Evolutionary conservation across 106 monocot genomes (phyloP).

Genomic region (Xerophyta viscosa): DNA sequence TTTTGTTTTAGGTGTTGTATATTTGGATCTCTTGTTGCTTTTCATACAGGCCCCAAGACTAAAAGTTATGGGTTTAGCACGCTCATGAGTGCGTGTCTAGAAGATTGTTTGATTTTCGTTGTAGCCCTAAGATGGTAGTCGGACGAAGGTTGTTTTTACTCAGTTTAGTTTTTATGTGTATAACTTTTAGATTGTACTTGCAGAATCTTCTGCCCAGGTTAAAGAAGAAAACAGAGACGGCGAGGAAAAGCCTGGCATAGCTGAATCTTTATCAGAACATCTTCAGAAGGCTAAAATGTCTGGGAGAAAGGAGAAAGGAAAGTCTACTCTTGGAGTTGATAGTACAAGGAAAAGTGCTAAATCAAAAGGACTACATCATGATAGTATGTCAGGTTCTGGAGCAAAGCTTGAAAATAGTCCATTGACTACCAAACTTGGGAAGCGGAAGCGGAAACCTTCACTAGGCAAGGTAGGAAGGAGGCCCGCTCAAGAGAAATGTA

Average conservation of each 20-base stretch:
- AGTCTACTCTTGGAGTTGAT: constrained; percentile 22
- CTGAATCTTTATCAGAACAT: constrained; percentile 32
- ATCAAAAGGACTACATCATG: constrained; percentile 27
- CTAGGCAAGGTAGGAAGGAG: constrained; percentile 50
- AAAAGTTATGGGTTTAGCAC: too few relatives aligned
- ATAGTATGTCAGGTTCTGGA: constrained; percentile 38
- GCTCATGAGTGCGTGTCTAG: too few relatives aligned
- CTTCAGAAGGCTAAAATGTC: constrained; percentile 30
- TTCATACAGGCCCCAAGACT: too few relatives aligned
- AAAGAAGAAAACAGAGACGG: constrained; percentile 62
- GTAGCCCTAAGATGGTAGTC: too few relatives aligned
- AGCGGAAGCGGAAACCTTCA: constrained; percentile 45
- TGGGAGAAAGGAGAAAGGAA: constrained; percentile 35
- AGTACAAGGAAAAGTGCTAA: constrained; percentile 42
- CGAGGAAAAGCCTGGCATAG: constrained; percentile 39
- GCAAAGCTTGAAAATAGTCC: constrained; percentile 28
- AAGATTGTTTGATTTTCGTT: too few relatives aligned
- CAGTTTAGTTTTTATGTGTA: too few relatives aligned
- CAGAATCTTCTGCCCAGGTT: constrained; percentile 78
- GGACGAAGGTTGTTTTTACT: too few relatives aligned
- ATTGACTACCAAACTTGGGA: constrained; percentile 31
- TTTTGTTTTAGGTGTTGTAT: too few relatives aligned
- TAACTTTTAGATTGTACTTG: neutral
- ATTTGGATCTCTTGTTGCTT: too few relatives aligned
- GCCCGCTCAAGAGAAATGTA: too few relatives aligned